Conservation (phyloP, 768 basidiomycete species). For the Tylopilus plumbeoviolaceoides region DNA sequence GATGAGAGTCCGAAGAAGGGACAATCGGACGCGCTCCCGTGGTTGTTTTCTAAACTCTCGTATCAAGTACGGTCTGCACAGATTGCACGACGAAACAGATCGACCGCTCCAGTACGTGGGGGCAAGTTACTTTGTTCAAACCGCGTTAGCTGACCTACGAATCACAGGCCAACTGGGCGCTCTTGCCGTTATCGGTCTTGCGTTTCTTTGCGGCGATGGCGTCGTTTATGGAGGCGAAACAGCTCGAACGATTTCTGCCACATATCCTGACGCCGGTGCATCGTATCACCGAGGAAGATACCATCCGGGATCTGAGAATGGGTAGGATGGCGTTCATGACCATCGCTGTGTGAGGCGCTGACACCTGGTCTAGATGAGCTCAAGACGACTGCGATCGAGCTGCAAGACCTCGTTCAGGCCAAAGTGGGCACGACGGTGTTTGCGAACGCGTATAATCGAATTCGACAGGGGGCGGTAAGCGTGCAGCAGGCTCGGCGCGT, state of each 20-base stretch:
- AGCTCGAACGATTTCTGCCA: constrained; percentile 65
- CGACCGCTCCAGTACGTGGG: constrained; percentile 27
- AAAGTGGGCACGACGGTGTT: constrained; percentile 88
- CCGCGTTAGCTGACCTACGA: not conserved
- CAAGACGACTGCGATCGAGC: constrained; percentile 72
- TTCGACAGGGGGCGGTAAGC: constrained; percentile 65
- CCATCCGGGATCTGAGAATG: constrained; percentile 71
- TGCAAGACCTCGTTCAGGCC: constrained; percentile 81
- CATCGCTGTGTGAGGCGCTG: not conserved
- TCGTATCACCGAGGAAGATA: constrained; percentile 84
- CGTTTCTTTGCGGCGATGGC: constrained; percentile 95
- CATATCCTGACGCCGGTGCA: constrained; percentile 87
- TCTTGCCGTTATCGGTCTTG: constrained; percentile 74
- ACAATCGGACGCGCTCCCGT: constrained; percentile 63
- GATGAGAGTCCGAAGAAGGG: constrained; percentile 3
- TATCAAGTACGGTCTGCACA: constrained; percentile 79
- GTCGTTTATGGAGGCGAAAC: constrained; percentile 55
- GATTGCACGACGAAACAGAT: constrained; percentile 60
- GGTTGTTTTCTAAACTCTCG: constrained; percentile 94
- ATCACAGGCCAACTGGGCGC: constrained; percentile 72
- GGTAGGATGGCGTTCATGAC: constrained; percentile 42
- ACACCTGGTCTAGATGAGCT: constrained; percentile 61
- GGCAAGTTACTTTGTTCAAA: too few relatives aligned
- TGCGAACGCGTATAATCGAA: constrained; percentile 70
- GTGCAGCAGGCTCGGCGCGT: constrained; percentile 72